Evolutionary conservation across 257 asterid genomes (phyloP).

Genomic region (Nicotiana tomentosiformis): DNA sequence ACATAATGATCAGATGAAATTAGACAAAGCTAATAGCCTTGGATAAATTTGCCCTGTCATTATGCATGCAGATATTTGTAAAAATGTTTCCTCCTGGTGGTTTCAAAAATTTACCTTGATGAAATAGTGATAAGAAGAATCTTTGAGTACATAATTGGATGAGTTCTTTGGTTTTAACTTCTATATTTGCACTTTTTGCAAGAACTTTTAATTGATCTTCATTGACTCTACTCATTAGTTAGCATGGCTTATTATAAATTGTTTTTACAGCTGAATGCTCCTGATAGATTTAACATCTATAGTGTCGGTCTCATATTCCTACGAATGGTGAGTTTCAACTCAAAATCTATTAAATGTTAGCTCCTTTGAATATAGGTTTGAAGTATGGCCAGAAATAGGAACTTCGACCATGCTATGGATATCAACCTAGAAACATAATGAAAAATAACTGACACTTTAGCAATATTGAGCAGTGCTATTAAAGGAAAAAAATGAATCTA

Average conservation of each 20-base stretch:
- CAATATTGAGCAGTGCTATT: too few species aligned
- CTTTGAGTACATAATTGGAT: not conserved
- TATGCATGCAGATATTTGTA: not conserved
- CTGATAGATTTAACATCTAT: conserved; percentile 73
- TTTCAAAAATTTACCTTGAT: not conserved
- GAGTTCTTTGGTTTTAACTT: not conserved
- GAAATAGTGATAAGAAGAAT: not conserved
- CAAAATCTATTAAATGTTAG: not conserved
- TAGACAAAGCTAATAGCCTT: not conserved
- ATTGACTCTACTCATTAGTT: not conserved
- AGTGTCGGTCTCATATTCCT: conserved; percentile 78
- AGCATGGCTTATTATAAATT: not conserved
- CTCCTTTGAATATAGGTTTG: too few species aligned
- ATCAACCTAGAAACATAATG: too few species aligned
- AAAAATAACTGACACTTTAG: too few species aligned
- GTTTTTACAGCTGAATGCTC: conserved; percentile 68
- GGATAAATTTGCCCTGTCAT: not conserved
- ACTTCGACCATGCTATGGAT: too few species aligned
- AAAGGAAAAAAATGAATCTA: too few species aligned
- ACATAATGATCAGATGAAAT: not conserved
- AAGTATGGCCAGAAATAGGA: too few species aligned
- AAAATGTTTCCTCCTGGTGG: not conserved
- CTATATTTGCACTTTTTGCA: not conserved
- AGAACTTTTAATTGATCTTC: not conserved
- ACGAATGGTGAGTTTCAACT: conserved; percentile 60